A percentile compares a stretch with the other conserved stretches of the same genome.
Evolutionary conservation across 352 stramenopile species (phyloP).

Genomic region (Phytophthora brassicae): DNA sequence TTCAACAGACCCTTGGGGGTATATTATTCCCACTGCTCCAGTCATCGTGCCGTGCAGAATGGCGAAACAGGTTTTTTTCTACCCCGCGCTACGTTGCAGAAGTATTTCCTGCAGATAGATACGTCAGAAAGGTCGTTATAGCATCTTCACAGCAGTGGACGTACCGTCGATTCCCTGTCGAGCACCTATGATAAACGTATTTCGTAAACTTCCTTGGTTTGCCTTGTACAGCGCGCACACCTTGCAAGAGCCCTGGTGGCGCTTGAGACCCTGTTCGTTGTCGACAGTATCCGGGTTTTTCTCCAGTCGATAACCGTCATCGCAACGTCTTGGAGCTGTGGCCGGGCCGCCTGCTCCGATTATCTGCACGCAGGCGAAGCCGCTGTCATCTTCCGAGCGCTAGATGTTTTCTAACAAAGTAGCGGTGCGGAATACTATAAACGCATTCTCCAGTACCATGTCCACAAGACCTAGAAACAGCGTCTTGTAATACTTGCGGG

Average conservation of each 20-base stretch:
- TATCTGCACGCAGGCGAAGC: neutral
- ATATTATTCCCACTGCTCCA: conserved; percentile 5
- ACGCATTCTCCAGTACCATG: conserved; percentile 25
- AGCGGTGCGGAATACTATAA: conserved; percentile 5
- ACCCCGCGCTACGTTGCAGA: neutral
- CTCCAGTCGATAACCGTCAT: neutral
- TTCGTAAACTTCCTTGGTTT: neutral
- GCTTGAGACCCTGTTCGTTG: neutral
- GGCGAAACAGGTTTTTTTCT: neutral
- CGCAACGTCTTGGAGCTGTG: too few relatives aligned
- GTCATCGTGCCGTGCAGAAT: conserved; percentile 4
- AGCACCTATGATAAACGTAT: neutral
- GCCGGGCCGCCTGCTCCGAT: too few relatives aligned
- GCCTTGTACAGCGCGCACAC: neutral
- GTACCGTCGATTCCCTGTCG: neutral
- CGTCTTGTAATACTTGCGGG: conserved; percentile 7
- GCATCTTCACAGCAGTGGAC: neutral
- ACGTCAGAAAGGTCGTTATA: neutral
- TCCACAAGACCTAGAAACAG: conserved; percentile 9
- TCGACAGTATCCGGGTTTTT: conserved; percentile 1
- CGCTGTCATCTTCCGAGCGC: neutral
- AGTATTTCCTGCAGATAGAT: conserved; percentile 1
- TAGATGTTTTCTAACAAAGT: neutral
- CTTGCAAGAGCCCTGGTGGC: neutral
- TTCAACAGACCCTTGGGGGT: neutral